These are phyloP conservation scores for Penicillium brasilianum DNA, from an alignment of 2,329 filamentous ascomycete genomes.

Conservation along the genomic window DNA sequence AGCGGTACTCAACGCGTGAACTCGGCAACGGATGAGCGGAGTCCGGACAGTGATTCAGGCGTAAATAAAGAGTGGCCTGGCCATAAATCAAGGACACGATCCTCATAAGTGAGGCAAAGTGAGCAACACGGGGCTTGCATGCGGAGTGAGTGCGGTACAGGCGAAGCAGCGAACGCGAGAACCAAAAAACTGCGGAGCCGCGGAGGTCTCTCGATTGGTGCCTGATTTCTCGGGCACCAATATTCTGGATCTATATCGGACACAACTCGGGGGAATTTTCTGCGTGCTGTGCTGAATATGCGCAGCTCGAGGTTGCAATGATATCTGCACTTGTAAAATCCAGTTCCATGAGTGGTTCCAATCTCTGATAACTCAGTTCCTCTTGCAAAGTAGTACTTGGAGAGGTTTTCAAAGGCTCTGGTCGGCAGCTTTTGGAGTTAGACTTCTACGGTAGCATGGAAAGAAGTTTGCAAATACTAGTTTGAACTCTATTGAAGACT, in stretches of 20 bases:
- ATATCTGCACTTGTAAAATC: no score
- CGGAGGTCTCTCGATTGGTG: neutral
- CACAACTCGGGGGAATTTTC: no score
- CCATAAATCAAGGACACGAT: neutral
- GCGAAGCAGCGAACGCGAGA: neutral
- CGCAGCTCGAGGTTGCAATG: no score
- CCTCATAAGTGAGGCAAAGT: neutral
- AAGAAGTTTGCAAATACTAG: no score
- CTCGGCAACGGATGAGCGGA: neutral
- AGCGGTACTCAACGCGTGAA: neutral
- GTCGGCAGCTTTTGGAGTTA: no score
- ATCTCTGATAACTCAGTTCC: no score
- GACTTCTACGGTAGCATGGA: no score
- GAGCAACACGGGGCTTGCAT: neutral
- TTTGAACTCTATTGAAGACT: no score
- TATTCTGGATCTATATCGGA: neutral
- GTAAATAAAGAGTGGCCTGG: neutral
- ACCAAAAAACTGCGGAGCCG: neutral
- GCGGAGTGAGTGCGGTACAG: neutral
- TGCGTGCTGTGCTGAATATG: no score
- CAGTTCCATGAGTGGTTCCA: no score
- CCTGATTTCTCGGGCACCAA: neutral
- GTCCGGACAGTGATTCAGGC: neutral
- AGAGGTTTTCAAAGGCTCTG: no score
- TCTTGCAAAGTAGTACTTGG: no score